Evolutionary conservation across 2,329 filamentous ascomycete species (phyloP).

Genomic region (Colletotrichum lupini): DNA sequence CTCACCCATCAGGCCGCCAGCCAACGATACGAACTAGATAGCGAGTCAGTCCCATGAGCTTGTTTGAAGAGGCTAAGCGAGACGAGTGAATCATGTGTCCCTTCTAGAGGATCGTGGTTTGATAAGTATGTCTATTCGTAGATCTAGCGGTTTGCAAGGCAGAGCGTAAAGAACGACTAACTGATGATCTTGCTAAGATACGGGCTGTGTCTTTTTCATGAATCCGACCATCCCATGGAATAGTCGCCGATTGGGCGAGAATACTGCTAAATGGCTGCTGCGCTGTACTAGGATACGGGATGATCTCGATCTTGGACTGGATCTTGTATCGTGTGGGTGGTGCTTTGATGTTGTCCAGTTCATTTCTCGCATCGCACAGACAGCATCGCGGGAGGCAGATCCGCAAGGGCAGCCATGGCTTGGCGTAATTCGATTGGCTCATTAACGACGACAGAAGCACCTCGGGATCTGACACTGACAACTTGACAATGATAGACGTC

Average conservation of each 20-base stretch:
- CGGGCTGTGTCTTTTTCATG: neutral
- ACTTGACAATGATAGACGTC: neutral
- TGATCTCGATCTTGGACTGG: slow-evolving; percentile 14
- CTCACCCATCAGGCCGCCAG: neutral
- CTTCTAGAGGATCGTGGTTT: neutral
- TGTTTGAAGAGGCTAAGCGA: neutral
- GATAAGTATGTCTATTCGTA: neutral
- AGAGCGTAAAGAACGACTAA: neutral
- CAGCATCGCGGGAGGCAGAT: slow-evolving; percentile 14
- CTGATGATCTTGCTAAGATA: neutral
- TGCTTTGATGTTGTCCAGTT: slow-evolving; percentile 17
- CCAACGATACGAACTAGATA: neutral
- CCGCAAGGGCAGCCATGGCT: neutral
- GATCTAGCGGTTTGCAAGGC: neutral
- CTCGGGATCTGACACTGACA: neutral
- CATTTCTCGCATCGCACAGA: slow-evolving; percentile 10
- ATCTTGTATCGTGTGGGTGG: neutral
- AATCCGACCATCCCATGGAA: neutral
- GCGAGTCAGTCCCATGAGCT: neutral
- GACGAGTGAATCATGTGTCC: neutral
- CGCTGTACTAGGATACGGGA: neutral
- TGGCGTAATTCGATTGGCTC: neutral
- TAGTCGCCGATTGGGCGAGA: neutral
- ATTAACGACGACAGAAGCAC: neutral
- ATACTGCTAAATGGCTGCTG: neutral